Base-by-base conservation (phyloP, 805 yeast species). In the Pichia insulana region DNA sequence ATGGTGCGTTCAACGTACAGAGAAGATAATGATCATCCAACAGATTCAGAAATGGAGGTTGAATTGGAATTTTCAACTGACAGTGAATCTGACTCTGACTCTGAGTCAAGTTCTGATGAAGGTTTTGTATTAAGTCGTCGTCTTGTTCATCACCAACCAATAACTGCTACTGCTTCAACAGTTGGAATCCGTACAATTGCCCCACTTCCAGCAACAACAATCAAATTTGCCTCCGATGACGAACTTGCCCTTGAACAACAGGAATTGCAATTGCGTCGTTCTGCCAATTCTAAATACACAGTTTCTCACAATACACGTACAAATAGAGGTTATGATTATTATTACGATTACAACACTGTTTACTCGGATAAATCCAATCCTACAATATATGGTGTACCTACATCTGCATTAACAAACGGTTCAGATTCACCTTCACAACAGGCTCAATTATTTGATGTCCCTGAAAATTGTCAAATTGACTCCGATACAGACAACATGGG, bases 161-260 rank as follows among this genome's bases (percentile, higher is more conserved):
- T 57, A 17, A 22, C 34, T 15, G 37, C 39, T 3, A 37, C 38
- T 8, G 28, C 35, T 19, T 25, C 45, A 4, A 27, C 15, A 13
- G 16, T 25, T 18, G 38, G 34, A 16, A 34, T 46, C 48, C 73
- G 74, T 35, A 83, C 86, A 10, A 88, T 89, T 49, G 87, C 86
- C 30, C 68, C 78, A 35, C 64, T 90, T 40, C 97, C 97, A 2
- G 80, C 96, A 2, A 88, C 97, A 0, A 78, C 86, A 0, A 71
- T 90, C 42, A 88, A 89, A 57, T 85, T 86, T 7, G 76, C 83
- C 4, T 67, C 73, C 7, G 79, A 74, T 41, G 80, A 74, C 45
- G 76, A 73, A 42, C 78, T 79, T 48, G 82, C 78, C 44, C 22
- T 30, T 15, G 20, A 36, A 30, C 22, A 17, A 31, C 4, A 4